These are phyloP conservation scores for Gyromitra esculenta DNA, from an alignment of 2,329 filamentous ascomycete genomes.

Conservation along the genomic window DNA sequence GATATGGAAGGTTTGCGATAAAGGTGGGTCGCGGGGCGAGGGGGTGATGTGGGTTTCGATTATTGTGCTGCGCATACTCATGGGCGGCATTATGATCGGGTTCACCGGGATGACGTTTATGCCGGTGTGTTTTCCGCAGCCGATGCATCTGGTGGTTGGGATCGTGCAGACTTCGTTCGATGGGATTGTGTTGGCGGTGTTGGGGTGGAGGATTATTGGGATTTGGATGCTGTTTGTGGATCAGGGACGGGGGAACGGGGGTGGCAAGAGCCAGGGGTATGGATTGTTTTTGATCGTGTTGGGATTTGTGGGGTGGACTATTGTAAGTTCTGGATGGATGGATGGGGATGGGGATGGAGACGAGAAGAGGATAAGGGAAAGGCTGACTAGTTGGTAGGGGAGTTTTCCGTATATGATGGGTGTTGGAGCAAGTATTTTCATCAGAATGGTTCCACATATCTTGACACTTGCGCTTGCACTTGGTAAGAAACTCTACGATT, in stretches of 20 bases:
- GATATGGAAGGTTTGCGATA: conserved; percentile 64
- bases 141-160: conserved; percentile 31
- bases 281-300: conserved; percentile 51
- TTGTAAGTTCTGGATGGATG: conserved; percentile 36
- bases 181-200: conserved; percentile 29
- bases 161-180: conserved; percentile 41
- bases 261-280: conserved; percentile 48
- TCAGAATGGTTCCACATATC: conserved; percentile 47
- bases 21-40: conserved; percentile 58
- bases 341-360: background rate
- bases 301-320: conserved; percentile 41
- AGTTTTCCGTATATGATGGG: conserved; percentile 49
- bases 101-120: conserved; percentile 67
- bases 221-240: conserved; percentile 48
- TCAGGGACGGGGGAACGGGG: conserved; percentile 28
- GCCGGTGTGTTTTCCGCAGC: conserved; percentile 65
- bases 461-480: conserved; percentile 48
- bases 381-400: conserved; percentile 35
- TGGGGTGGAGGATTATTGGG: conserved; percentile 42
- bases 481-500: conserved; percentile 32
- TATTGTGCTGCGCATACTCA: conserved; percentile 64
- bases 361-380: background rate
- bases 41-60: conserved; percentile 64
- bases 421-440: conserved; percentile 50
- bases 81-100: conserved; percentile 68